A percentile compares a stretch with the other conserved stretches of the same genome.
phyloP scores from a whole-genome alignment of 345 rosid species.

The Kandelia obovata region DNA sequence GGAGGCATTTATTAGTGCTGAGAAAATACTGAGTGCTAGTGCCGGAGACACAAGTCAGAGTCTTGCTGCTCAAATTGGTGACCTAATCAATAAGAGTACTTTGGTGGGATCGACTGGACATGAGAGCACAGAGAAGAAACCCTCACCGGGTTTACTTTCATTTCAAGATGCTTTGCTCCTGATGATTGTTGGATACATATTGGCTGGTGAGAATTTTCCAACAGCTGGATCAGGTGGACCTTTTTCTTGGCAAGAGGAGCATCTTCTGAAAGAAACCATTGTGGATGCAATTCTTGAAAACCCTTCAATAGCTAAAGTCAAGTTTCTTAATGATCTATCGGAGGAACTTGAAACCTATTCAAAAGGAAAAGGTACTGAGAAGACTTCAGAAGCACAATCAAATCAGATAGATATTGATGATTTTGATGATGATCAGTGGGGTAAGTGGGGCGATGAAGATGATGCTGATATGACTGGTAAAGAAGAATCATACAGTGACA shows the following conservation, averaged over 20 bases:
- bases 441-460: conserved; percentile 70
- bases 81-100: conserved; percentile 71
- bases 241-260: conserved; percentile 99
- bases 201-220: conserved; percentile 95
- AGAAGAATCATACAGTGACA: conserved; percentile 53
- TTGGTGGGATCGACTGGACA: conserved; percentile 45
- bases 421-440: conserved; percentile 96
- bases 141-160: conserved; percentile 54
- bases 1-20: conserved; percentile 87
- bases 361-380: conserved; percentile 38
- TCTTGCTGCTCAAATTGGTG: conserved; percentile 87
- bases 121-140: conserved; percentile 37
- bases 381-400: conserved; percentile 39
- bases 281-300: conserved; percentile 73
- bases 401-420: conserved; percentile 63
- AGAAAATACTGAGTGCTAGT: conserved; percentile 76
- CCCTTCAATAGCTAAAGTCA: conserved; percentile 58
- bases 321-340: conserved; percentile 62
- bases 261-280: conserved; percentile 79
- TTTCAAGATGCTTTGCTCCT: conserved; percentile 79
- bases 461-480: conserved; percentile 29
- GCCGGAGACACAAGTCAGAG: conserved; percentile 94
- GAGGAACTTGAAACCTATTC: conserved; percentile 71
- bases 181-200: conserved; percentile 63
- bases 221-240: conserved; percentile 88